Percentiles rank a stretch among this genome's conserved stretches.
phyloP scores from a whole-genome alignment of 495 filamentous ascomycete species.

The Ascobolus immersus region DNA sequence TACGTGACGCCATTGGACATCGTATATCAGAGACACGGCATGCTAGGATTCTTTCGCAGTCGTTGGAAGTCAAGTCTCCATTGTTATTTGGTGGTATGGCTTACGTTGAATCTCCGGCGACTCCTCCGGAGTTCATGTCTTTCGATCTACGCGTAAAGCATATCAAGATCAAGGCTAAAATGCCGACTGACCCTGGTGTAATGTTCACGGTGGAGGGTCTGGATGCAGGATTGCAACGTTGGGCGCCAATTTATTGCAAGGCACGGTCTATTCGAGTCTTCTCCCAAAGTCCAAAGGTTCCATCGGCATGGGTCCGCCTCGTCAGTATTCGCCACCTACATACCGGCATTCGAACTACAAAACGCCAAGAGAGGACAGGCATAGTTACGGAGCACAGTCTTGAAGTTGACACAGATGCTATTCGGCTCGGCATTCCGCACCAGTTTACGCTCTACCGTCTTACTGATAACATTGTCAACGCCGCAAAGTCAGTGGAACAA shows the following conservation, averaged over 20 bases:
- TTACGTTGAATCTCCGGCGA: constrained; percentile 5
- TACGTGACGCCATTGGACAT: constrained; percentile 42
- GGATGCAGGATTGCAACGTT: constrained; percentile 61
- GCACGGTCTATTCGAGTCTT: constrained; percentile 58
- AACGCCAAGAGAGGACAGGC: constrained; percentile 35
- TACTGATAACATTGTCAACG: constrained; percentile 76
- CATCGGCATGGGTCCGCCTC: constrained; percentile 58
- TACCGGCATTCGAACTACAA: constrained; percentile 51
- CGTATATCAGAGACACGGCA: constrained; percentile 8
- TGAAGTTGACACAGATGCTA: constrained; percentile 61
- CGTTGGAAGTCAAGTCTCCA: constrained; percentile 1
- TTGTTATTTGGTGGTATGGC: constrained; percentile 5
- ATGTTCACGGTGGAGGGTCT: constrained; percentile 70
- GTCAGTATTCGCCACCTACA: constrained; percentile 57
- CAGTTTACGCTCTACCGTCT: constrained; percentile 75
- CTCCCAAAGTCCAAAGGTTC: constrained; percentile 59
- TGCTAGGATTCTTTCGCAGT: constrained; percentile 5
- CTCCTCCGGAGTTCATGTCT: constrained; percentile 37
- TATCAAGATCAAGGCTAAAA: constrained; percentile 62
- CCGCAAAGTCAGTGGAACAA: constrained; percentile 62
- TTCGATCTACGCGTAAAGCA: constrained; percentile 55
- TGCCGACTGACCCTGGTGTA: constrained; percentile 67
- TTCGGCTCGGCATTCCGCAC: constrained; percentile 77
- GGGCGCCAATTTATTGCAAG: constrained; percentile 51
- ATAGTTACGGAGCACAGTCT: constrained; percentile 54